Evolutionary conservation across 495 filamentous ascomycete species (phyloP).

Genomic region (Thermochaetoides thermophila): DNA sequence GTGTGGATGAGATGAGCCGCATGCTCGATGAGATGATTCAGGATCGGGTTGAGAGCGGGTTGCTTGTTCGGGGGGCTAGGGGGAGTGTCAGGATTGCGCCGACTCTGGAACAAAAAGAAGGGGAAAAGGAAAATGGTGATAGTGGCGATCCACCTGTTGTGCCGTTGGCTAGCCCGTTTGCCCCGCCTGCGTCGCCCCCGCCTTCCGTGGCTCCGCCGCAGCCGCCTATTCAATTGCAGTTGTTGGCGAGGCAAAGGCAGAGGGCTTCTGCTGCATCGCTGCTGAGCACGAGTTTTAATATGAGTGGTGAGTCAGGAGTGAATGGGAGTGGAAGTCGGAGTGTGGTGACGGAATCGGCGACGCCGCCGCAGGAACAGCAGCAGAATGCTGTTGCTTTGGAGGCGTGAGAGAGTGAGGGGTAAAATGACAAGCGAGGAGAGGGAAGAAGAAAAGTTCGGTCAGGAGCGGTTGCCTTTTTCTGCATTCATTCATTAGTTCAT

Average conservation of each 20-base stretch:
- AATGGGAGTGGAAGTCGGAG: no score
- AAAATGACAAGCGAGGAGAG: no score
- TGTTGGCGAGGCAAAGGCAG: conserved; percentile 19
- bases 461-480: conserved; percentile 3
- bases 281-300: no score
- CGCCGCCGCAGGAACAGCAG: background rate
- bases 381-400: background rate
- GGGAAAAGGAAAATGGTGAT: conserved; percentile 8
- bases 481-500: background rate
- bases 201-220: conserved; percentile 3
- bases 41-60: conserved; percentile 59
- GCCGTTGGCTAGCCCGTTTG: conserved; percentile 4
- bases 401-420: background rate
- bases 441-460: no score
- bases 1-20: conserved; percentile 74
- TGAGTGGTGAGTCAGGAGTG: no score
- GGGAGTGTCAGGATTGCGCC: conserved; percentile 38
- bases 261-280: no score
- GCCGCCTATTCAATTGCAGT: conserved; percentile 22
- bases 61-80: conserved; percentile 42
- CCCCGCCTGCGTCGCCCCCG: conserved; percentile 5
- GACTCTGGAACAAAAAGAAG: no score
- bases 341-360: no score
- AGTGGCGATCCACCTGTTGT: no score
- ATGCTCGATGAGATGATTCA: conserved; percentile 94